Conservation (phyloP, 2,329 filamentous ascomycete species). For the Elsinoe batatas region DNA sequence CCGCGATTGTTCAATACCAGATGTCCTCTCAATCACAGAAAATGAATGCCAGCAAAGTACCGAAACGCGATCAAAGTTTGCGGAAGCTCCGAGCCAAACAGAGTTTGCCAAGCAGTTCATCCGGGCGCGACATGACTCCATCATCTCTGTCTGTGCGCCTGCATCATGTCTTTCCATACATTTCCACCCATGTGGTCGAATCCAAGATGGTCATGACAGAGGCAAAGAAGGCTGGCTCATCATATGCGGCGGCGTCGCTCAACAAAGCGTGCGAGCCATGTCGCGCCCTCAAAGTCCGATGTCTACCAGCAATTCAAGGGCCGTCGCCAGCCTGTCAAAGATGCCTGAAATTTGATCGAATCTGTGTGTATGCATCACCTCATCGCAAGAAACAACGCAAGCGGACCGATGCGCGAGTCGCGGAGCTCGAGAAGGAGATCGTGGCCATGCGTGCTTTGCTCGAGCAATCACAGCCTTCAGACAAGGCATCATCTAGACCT, state of each 20-base stretch:
- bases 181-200: neutral
- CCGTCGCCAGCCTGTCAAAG: constrained; percentile 27
- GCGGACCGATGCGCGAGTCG: constrained; percentile 36
- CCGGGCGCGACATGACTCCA: neutral
- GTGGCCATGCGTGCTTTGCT: constrained; percentile 32
- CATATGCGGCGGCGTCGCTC: neutral
- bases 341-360: constrained; percentile 31
- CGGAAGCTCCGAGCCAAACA: neutral
- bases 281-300: constrained; percentile 35
- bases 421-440: constrained; percentile 37
- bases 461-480: constrained; percentile 20
- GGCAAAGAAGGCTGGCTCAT: neutral
- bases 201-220: neutral
- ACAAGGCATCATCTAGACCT: neutral
- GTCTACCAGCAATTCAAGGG: constrained; percentile 27
- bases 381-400: constrained; percentile 36
- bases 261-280: constrained; percentile 33
- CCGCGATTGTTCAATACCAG: too few species aligned
- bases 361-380: constrained; percentile 32
- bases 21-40: too few species aligned
- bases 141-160: constrained; percentile 2
- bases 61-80: too few species aligned
- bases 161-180: neutral
- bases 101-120: neutral
- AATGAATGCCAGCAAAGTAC: too few species aligned